These are phyloP conservation scores for Aspergillus terreus DNA, from an alignment of 2,329 filamentous ascomycete species.

Conservation along the genomic window DNA sequence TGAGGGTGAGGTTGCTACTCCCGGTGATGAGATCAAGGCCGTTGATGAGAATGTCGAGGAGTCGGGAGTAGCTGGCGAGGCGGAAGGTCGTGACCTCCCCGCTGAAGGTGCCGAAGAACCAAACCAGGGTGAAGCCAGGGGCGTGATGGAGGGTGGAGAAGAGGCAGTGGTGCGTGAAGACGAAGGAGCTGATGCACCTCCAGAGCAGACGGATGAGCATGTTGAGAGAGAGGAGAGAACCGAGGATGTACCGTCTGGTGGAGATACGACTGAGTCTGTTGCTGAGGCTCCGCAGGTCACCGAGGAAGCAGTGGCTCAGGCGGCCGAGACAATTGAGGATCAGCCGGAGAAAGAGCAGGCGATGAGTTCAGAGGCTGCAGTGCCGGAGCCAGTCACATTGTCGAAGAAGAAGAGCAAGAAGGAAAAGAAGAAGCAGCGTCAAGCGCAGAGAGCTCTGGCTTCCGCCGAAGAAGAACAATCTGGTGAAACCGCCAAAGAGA, in stretches of 20 bases:
- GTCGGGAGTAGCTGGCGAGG: conserved; percentile 4
- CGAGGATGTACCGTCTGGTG: not conserved
- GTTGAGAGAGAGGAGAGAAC: not conserved
- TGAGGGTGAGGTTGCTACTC: conserved; percentile 10
- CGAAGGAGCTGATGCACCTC: no score
- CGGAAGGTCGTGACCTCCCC: not conserved
- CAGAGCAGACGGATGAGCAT: not conserved
- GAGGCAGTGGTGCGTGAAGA: no score
- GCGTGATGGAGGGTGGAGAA: not conserved
- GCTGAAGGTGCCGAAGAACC: not conserved
- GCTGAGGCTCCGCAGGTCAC: not conserved
- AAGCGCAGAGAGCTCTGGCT: conserved; percentile 11
- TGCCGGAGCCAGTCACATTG: not conserved
- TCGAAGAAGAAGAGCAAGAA: conserved; percentile 19
- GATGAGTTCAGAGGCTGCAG: not conserved
- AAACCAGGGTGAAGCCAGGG: not conserved
- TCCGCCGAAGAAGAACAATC: not conserved
- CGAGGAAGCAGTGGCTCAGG: not conserved
- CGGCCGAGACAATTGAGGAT: not conserved
- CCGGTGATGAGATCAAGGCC: conserved; percentile 9
- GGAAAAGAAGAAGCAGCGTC: conserved; percentile 23
- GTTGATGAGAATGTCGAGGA: conserved; percentile 6
- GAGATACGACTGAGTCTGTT: not conserved
- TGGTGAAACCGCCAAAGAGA: not conserved
- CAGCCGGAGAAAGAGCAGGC: not conserved